phyloP scores from a whole-genome alignment of 768 basidiomycete species.

The Sporobolomyces pararoseus region DNA sequence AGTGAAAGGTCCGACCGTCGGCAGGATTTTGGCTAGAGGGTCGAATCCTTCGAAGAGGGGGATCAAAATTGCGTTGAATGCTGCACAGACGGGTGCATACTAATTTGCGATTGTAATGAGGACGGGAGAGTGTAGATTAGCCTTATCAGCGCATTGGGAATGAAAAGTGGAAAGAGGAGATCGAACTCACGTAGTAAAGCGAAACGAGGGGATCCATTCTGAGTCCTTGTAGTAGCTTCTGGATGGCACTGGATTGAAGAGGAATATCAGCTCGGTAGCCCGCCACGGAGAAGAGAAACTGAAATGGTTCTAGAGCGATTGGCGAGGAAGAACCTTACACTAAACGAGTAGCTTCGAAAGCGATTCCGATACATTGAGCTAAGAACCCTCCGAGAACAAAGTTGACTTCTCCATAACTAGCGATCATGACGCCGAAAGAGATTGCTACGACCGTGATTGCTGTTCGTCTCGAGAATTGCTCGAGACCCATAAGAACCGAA shows the following conservation, averaged over 20 bases:
- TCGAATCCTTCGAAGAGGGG: conserved; percentile 90
- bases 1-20: conserved; percentile 61
- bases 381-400: conserved; percentile 85
- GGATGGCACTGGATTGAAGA: conserved; percentile 62
- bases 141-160: too few relatives aligned
- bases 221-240: conserved; percentile 85
- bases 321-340: conserved; percentile 47
- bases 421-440: conserved; percentile 78
- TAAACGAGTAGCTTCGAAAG: conserved; percentile 87
- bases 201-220: conserved; percentile 98
- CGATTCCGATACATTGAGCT: conserved; percentile 78
- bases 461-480: conserved; percentile 76
- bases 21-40: conserved; percentile 68
- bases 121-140: neutral
- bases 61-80: conserved; percentile 75
- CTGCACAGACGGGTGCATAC: conserved; percentile 63
- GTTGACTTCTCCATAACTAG: conserved; percentile 78
- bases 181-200: conserved; percentile 63
- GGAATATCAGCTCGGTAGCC: neutral
- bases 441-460: conserved; percentile 82
- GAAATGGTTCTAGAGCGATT: too few relatives aligned
- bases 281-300: neutral
- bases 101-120: neutral
- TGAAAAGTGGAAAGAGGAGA: neutral
- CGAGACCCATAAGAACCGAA: conserved; percentile 76